Conservation (phyloP, 305 asterid species). For the Caryopteris hybrid region DNA sequence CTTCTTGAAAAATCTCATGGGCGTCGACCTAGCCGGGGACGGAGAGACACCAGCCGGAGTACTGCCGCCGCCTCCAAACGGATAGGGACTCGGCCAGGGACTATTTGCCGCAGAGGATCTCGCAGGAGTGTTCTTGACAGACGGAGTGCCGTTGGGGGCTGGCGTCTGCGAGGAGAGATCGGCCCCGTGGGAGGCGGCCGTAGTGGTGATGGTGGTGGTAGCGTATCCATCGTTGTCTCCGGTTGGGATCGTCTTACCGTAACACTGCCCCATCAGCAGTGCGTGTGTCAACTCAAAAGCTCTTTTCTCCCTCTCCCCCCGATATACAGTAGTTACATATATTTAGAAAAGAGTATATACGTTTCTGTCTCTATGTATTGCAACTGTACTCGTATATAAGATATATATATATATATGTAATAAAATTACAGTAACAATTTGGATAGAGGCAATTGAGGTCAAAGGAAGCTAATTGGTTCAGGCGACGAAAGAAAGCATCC, state of each 20-base stretch:
- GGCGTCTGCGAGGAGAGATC: slow-evolving; percentile 28
- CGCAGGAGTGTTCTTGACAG: slow-evolving; percentile 60
- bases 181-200: slow-evolving; percentile 17
- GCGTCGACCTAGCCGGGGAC: slow-evolving; percentile 88
- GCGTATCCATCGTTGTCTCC: slow-evolving; percentile 40
- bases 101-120: slow-evolving; percentile 65
- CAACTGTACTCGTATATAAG: not conserved
- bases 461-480: not conserved
- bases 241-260: slow-evolving; percentile 85
- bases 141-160: slow-evolving; percentile 32
- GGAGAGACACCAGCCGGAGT: slow-evolving; percentile 64
- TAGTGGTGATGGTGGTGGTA: slow-evolving; percentile 32
- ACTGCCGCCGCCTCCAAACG: slow-evolving; percentile 40
- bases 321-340: not conserved
- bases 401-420: not conserved
- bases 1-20: slow-evolving; percentile 66
- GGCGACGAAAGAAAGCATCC: not conserved
- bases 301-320: slow-evolving; percentile 10
- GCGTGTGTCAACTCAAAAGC: slow-evolving; percentile 32
- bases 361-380: slow-evolving; percentile 3
- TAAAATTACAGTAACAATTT: not conserved
- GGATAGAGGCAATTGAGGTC: slow-evolving; percentile 12
- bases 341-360: not conserved
- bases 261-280: slow-evolving; percentile 88
- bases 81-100: slow-evolving; percentile 87